A percentile compares a stretch with the other conserved stretches of the same genome.
phyloP scores from a whole-genome alignment of 2,329 filamentous ascomycete species.

The Cladorrhinum sp. region DNA sequence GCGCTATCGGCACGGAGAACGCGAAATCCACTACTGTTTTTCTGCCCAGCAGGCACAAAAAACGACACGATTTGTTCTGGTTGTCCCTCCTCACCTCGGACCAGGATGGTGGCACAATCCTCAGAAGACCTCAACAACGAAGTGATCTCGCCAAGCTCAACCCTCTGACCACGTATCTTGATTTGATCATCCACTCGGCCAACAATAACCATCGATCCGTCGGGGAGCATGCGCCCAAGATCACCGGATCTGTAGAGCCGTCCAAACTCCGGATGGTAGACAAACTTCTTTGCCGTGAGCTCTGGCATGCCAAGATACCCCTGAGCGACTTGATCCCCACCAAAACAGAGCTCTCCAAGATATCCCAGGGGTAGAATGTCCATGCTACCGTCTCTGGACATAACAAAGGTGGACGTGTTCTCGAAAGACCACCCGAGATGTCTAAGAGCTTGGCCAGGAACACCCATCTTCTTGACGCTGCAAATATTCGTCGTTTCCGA shows the following conservation, averaged over 20 bases:
- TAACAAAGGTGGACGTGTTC: slow-evolving; percentile 73
- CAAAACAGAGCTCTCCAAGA: slow-evolving; percentile 82
- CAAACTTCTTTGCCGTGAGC: slow-evolving; percentile 63
- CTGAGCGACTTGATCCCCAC: slow-evolving; percentile 73
- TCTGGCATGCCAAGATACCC: slow-evolving; percentile 69
- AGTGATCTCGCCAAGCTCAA: slow-evolving; percentile 76
- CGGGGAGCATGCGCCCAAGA: slow-evolving; percentile 71
- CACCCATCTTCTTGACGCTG: slow-evolving; percentile 63
- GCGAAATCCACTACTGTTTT: slow-evolving; percentile 29
- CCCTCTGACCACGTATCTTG: slow-evolving; percentile 75
- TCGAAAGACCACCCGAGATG: slow-evolving; percentile 73
- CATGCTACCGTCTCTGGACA: slow-evolving; percentile 41
- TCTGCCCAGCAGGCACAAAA: slow-evolving; percentile 50
- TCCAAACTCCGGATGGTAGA: slow-evolving; percentile 65
- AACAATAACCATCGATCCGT: slow-evolving; percentile 70
- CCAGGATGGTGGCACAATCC: slow-evolving; percentile 63
- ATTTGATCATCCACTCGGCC: slow-evolving; percentile 76
- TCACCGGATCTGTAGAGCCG: slow-evolving; percentile 81
- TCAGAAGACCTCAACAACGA: slow-evolving; percentile 52
- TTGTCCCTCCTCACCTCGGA: slow-evolving; percentile 33
- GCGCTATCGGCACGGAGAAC: slow-evolving; percentile 37
- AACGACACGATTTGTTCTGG: slow-evolving; percentile 64
- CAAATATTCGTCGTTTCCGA: slow-evolving; percentile 88
- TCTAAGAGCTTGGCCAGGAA: slow-evolving; percentile 56
- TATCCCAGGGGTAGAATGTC: slow-evolving; percentile 64